Percentiles rank a stretch among this genome's conserved stretches.
Evolutionary conservation across 1,139 yeast species (phyloP).

Genomic region (Blastobotrys raffinosifermentans): DNA sequence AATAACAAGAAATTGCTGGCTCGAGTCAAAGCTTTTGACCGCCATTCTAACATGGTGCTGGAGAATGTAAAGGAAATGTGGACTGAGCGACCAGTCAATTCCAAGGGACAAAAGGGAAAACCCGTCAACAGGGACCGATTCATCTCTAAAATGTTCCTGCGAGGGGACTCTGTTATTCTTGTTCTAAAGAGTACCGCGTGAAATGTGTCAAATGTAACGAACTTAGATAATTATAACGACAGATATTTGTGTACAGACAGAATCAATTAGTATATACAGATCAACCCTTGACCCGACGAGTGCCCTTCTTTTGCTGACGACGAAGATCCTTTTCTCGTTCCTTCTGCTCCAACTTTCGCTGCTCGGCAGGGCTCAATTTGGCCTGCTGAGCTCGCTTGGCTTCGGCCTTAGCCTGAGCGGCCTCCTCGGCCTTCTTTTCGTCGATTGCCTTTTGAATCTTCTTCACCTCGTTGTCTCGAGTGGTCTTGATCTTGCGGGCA

Average conservation of each 20-base stretch:
- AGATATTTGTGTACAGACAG: slow-evolving; percentile 9
- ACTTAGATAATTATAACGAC: too few species aligned
- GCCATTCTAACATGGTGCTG: slow-evolving; percentile 89
- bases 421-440: slow-evolving; percentile 57
- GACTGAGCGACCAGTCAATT: slow-evolving; percentile 64
- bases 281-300: slow-evolving; percentile 14
- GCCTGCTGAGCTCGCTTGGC: slow-evolving; percentile 55
- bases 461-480: slow-evolving; percentile 63
- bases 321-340: slow-evolving; percentile 53
- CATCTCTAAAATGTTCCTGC: slow-evolving; percentile 77
- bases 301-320: slow-evolving; percentile 43
- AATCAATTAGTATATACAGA: background rate
- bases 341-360: slow-evolving; percentile 69
- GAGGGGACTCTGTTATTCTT: slow-evolving; percentile 94
- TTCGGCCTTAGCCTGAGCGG: slow-evolving; percentile 63
- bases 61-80: slow-evolving; percentile 92
- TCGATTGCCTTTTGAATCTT: slow-evolving; percentile 58
- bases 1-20: slow-evolving; percentile 90
- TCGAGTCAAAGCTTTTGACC: slow-evolving; percentile 87
- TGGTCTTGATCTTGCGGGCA: slow-evolving; percentile 62
- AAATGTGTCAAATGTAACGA: too few species aligned
- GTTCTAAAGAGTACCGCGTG: slow-evolving; percentile 41
- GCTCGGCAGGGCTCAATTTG: slow-evolving; percentile 51
- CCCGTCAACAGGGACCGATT: slow-evolving; percentile 75
- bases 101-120: slow-evolving; percentile 67